A percentile compares a stretch with the other conserved stretches of the same genome.
Evolutionary conservation across 1,284 basidiomycete genomes (phyloP).

Genomic region (Exsudoporus floridanus): DNA sequence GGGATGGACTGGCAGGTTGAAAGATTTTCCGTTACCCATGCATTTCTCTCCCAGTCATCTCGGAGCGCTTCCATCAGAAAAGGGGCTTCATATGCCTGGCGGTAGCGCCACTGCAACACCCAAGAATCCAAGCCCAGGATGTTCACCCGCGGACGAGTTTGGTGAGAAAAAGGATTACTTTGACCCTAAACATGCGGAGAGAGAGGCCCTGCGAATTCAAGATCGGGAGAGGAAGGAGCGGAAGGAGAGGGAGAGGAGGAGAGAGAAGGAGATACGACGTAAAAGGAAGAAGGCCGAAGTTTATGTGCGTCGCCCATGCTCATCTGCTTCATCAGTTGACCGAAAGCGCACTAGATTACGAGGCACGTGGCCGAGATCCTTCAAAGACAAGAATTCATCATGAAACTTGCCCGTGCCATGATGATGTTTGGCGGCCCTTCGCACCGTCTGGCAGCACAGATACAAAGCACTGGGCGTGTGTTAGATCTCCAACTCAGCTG

Average conservation of each 20-base stretch:
- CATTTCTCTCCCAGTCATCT: conserved; percentile 16
- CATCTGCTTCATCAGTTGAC: background rate
- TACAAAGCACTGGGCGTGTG: conserved; percentile 82
- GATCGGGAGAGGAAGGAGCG: conserved; percentile 27
- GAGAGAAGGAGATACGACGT: conserved; percentile 51
- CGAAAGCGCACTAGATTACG: conserved; percentile 60
- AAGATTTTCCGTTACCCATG: conserved; percentile 23
- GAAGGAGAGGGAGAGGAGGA: conserved; percentile 40
- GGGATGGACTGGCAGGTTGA: conserved; percentile 28
- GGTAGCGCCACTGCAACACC: conserved; percentile 24
- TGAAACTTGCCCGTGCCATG: conserved; percentile 86
- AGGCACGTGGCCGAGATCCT: conserved; percentile 87
- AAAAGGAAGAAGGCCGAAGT: conserved; percentile 78
- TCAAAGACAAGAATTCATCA: conserved; percentile 84
- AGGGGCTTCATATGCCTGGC: conserved; percentile 2
- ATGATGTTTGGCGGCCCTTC: conserved; percentile 97
- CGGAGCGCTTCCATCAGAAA: conserved; percentile 11
- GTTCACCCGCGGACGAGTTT: conserved; percentile 24
- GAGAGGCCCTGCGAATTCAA: conserved; percentile 16
- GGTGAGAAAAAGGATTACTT: conserved; percentile 31
- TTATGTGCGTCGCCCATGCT: conserved; percentile 51
- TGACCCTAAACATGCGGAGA: conserved; percentile 21
- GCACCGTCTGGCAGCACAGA: conserved; percentile 84
- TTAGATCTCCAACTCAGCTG: conserved; percentile 83
- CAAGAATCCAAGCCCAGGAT: conserved; percentile 15